phyloP scores from a whole-genome alignment of 306 rosid species.

The Castanea mollissima region DNA sequence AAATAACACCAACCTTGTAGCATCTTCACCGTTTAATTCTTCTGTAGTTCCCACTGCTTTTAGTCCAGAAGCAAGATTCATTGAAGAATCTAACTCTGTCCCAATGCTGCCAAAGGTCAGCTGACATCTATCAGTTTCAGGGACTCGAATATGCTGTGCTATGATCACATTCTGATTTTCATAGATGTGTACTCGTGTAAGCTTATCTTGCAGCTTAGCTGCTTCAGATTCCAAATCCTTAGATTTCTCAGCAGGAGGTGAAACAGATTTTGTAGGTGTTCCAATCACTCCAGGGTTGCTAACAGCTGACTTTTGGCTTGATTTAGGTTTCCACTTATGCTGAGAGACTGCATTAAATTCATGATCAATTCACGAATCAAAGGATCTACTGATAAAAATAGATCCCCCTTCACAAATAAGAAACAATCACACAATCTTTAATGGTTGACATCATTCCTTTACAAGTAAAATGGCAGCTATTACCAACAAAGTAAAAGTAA shows the following conservation, averaged over 20 bases:
- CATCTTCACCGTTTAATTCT: constrained; percentile 48
- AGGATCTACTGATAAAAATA: constrained; percentile 13
- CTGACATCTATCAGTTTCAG: constrained; percentile 71
- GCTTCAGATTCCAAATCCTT: constrained; percentile 49
- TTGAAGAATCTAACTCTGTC: constrained; percentile 52
- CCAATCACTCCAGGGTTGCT: constrained; percentile 80
- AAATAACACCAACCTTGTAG: constrained; percentile 57
- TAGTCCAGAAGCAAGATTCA: constrained; percentile 37
- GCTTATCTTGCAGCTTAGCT: constrained; percentile 56
- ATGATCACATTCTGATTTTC: constrained; percentile 85
- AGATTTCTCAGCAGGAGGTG: constrained; percentile 54
- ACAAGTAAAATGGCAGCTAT: neutral
- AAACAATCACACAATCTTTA: too few relatives aligned
- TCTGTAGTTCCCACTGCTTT: constrained; percentile 47
- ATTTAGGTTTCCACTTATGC: constrained; percentile 95
- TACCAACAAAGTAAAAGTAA: neutral
- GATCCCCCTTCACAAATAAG: too few relatives aligned
- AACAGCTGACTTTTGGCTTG: constrained; percentile 65
- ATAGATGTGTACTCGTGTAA: constrained; percentile 45
- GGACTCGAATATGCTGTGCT: constrained; percentile 87
- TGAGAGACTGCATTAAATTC: constrained; percentile 68
- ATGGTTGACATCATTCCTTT: too few relatives aligned
- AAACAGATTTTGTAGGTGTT: constrained; percentile 60
- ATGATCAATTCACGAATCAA: constrained; percentile 19
- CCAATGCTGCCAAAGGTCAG: constrained; percentile 95